Evolutionary conservation across 2,329 filamentous ascomycete species (phyloP), one percentile per base, ranked within the genome.

Genomic region (Passalora sequoiae): DNA sequence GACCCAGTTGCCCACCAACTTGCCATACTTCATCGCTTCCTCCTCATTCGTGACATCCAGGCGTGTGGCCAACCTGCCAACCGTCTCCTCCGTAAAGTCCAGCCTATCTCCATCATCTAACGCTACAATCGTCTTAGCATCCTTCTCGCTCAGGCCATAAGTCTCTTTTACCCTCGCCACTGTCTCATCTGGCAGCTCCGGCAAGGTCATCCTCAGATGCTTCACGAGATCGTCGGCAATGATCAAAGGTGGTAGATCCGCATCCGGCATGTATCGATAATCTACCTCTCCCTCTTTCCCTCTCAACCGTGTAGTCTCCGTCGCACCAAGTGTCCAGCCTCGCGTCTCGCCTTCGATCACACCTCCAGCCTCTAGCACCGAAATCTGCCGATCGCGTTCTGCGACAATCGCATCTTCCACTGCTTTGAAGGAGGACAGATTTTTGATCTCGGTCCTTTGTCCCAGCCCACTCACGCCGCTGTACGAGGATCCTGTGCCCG

Each of bases 201-300:
- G 86, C 46, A 95, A 68, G 0, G 75, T 83, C 1, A 66, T 55
- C 15, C 66, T 68, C 10, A 97, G 71, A 50, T 82, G 72, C 4
- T 72, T 60, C 4, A 96, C 70, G 1, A 97, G 72, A 44, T 86
- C 81, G 47, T 69, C 61, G 6, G 81, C 81, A 47, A 98, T 84
- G 2, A 89, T 62, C 1, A 98, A 72, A 1, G 92, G 88, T 0
- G 79, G 76, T 10, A 98, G 74, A 61, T 98, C 92, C 4, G 92
- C 87, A 63, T 98, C 92, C 0, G 92, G 91, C 91, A 98, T 97
- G 62, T 98, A 98, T 30, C 92, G 77, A 66, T 98, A 98, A 65
- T 98, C 92, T 4, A 97, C 89, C 61, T 95, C 91, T 36, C 92
- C 92, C 65, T 97, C 92, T 65, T 98, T 98, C 19, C 88, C 88